Base-by-base conservation (phyloP, 495 filamentous ascomycete species). In the Penicillium arizonense region DNA sequence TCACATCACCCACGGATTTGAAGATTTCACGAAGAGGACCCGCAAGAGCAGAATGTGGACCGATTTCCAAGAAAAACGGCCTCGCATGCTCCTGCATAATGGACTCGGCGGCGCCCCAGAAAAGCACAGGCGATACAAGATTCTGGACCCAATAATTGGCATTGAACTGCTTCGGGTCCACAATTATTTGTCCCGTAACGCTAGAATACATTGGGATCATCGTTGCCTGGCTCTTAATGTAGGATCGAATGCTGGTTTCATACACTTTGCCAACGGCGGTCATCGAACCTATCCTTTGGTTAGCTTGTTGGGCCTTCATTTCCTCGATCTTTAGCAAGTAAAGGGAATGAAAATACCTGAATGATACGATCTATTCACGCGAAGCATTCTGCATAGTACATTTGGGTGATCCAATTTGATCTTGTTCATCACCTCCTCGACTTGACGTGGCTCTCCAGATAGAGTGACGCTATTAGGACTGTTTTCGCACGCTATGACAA, bases 21-120 rank as follows among this genome's bases (percentile, higher is more conserved):
- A 52, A 47, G 4, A 49, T 49, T 32, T 88, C 79, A 50, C 76
- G 73, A 5, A 88, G 57, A 10, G 85, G 84, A 0, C 82, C 83
- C 18, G 77, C 69, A 5, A 89, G 71, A 3, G 84, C 78, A 4
- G 75, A 64, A 53, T 87, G 84, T 2, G 86, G 85, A 0, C 86
- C 85, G 23, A 87, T 68, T 55, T 87, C 84, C n/a, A 87, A 14
- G 3, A 85, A 63, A 3, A 70, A 2, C 0, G 42, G 14, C 0
- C 14, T 18, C 11, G 36, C 38, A 50, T 40, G 44, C 10, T 52
- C 12, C n/a, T 10, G 54, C 68, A 71, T 14, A 21, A 68, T 47
- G 1, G 69, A 65, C 16, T 51, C 36, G 3, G 33, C n/a, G n/a
- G n/a, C n/a, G n/a, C n/a, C n/a, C n/a, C n/a, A n/a, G 55, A 75